A percentile compares a stretch with the other conserved stretches of the same genome.
phyloP scores from a whole-genome alignment of 805 yeast genomes.

The Starmerella roubikii region DNA sequence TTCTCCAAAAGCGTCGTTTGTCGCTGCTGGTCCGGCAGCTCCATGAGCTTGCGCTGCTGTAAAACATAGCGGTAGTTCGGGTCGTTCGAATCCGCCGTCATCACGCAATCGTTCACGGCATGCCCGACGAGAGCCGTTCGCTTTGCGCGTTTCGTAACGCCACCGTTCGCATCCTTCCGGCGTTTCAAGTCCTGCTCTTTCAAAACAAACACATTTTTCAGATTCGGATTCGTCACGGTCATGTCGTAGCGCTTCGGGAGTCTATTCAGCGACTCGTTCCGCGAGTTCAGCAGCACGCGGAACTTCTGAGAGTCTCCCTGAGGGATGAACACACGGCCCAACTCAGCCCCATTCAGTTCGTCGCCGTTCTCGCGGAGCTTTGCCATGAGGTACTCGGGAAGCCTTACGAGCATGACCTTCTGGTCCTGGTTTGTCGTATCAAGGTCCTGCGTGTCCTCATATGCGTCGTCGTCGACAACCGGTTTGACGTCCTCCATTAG shows the following conservation, averaged over 20 bases:
- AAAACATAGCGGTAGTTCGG: constrained; percentile 54
- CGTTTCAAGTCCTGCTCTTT: constrained; percentile 60
- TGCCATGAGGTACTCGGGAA: constrained; percentile 77
- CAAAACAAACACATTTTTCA: constrained; percentile 74
- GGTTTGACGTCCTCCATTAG: background rate
- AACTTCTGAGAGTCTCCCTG: constrained; percentile 22
- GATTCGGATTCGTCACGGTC: constrained; percentile 60
- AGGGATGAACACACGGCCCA: constrained; percentile 66
- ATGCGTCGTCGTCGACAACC: constrained; percentile 27
- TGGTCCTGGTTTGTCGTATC: constrained; percentile 48
- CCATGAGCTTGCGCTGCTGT: constrained; percentile 39
- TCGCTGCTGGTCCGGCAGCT: constrained; percentile 31
- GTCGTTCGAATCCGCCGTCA: constrained; percentile 65
- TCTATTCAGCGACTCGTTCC: constrained; percentile 32
- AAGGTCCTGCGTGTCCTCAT: constrained; percentile 63
- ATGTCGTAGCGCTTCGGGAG: constrained; percentile 81
- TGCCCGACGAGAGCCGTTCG: constrained; percentile 78
- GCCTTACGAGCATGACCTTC: constrained; percentile 82
- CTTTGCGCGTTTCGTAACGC: constrained; percentile 26
- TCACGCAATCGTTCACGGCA: constrained; percentile 82
- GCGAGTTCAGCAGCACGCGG: constrained; percentile 26
- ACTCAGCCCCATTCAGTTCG: constrained; percentile 52
- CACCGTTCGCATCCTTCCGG: constrained; percentile 18
- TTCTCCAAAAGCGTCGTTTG: constrained; percentile 61
- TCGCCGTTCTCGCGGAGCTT: constrained; percentile 54